These are phyloP conservation scores for Buxus sempervirens DNA, from an alignment of 164 flowering plant species.

Conservation along the genomic window DNA sequence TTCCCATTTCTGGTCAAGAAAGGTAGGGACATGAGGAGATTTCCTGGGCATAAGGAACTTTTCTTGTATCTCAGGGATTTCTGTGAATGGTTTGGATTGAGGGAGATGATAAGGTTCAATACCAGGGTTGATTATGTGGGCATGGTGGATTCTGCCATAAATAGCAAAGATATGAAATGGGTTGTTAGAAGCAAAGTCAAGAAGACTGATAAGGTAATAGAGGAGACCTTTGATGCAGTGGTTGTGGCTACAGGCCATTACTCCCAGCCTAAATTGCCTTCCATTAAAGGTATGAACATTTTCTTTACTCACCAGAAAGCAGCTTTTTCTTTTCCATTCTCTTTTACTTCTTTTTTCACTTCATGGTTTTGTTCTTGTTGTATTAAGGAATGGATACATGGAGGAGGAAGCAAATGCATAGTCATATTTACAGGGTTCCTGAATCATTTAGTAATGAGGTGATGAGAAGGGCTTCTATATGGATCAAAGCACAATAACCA, in stretches of 20 bases:
- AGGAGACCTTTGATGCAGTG: conserved; percentile 88
- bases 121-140: conserved; percentile 73
- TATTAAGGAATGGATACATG: conserved; percentile 74
- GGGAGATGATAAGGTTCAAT: conserved; percentile 71
- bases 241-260: conserved; percentile 92
- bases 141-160: conserved; percentile 39
- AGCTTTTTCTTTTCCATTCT: background rate
- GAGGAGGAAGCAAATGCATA: conserved; percentile 84
- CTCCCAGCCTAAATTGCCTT: conserved; percentile 75
- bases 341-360: background rate
- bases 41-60: conserved; percentile 81
- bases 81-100: conserved; percentile 59
- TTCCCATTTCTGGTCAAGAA: conserved; percentile 68
- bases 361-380: background rate
- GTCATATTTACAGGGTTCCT: conserved; percentile 77
- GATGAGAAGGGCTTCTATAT: conserved; percentile 10
- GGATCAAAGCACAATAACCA: too few relatives aligned
- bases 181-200: conserved; percentile 50
- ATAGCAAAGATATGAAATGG: conserved; percentile 59
- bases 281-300: conserved; percentile 57
- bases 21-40: conserved; percentile 75
- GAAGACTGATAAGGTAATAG: conserved; percentile 32
- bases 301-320: background rate
- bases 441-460: conserved; percentile 72
- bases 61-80: conserved; percentile 61